Base-by-base conservation (phyloP, 2,329 filamentous ascomycete genomes). In the Cercospora nicotianae region DNA sequence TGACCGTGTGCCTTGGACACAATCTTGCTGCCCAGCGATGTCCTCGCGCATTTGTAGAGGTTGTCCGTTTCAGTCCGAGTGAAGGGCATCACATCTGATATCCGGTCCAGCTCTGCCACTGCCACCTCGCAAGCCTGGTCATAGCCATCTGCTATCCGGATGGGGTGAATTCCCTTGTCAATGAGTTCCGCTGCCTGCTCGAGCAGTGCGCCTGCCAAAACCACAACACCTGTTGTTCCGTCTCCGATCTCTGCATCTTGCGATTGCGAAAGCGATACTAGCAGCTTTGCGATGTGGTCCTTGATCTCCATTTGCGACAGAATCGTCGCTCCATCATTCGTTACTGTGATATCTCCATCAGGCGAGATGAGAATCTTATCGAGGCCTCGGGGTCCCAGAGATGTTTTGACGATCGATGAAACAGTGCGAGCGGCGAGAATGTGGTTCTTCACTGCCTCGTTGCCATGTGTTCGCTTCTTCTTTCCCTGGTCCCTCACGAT, bases 361-460 rank as follows among this genome's bases (percentile, higher is more conserved):
- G 95, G 92, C 62, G 95, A 99, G 77, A 99, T 99, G 75, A 99
- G 88, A 79, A 99, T 99, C 86, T 99, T 99, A 86, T 99, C 95
- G 78, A 99, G 89, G 72, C 95, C 95, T 75, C 95, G 91, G 64
- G 95, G 95, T 61, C 95, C 95, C 76, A 99, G 87, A 72, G 96
- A 99, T 69, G 93, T 95, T 86, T 96, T 97, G 82, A 99, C 93
- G 76, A 99, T 95, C 83, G 93, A 96, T 75, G 95, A 91, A 75
- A 99, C 94, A 67, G 95, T 98, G 79, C 94, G 90, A 65, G 96
- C 96, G 69, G 95, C 94, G 76, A 98, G 89, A 77, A 99, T 99
- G 83, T 99, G 96, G 77, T 93, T 93, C 83, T 99, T 99, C 81
- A 99, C 93, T 63, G 95, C 95, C 79, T 99, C 95, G 81, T 91